Evolutionary conservation across 1,284 basidiomycete species (phyloP).

Genomic region (Fomitiporia mediterranea): DNA sequence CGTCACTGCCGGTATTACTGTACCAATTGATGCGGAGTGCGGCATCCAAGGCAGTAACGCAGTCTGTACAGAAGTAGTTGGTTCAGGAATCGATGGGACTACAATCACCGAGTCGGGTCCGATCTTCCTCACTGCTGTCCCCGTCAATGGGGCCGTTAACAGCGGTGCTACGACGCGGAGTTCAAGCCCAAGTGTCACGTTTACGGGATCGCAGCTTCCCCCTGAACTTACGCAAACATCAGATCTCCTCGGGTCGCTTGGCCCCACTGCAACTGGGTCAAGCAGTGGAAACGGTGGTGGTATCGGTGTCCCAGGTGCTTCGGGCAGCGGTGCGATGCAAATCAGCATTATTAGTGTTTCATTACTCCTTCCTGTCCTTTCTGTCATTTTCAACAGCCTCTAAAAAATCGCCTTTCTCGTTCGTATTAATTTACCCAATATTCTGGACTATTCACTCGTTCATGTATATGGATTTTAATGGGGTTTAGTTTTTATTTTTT

Average conservation of each 20-base stretch:
- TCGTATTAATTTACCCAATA: too few species aligned
- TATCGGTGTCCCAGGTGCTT: too few species aligned
- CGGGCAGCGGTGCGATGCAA: too few species aligned
- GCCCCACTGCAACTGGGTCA: too few species aligned
- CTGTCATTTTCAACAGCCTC: not conserved
- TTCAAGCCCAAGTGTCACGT: constrained; percentile 3
- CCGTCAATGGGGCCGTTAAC: constrained; percentile 2
- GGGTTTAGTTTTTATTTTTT: too few species aligned
- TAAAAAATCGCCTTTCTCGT: not conserved
- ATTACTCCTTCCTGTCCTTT: not conserved
- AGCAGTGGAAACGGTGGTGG: too few species aligned
- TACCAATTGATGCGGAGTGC: constrained; percentile 13
- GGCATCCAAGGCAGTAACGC: constrained; percentile 1
- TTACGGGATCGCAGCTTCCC: too few species aligned
- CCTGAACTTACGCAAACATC: too few species aligned
- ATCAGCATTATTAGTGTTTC: not conserved
- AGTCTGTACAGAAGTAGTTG: constrained; percentile 11
- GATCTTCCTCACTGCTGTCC: not conserved
- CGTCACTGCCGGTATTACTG: constrained; percentile 2
- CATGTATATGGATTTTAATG: too few species aligned
- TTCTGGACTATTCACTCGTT: not conserved
- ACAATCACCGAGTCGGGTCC: constrained; percentile 9
- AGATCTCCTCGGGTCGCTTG: too few species aligned
- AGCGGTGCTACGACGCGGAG: not conserved
- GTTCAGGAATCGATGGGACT: constrained; percentile 3